Percentiles rank a stretch among this genome's conserved stretches.
Evolutionary conservation across 352 stramenopile genomes (phyloP).

Genomic region (Pythium scleroteichum): DNA sequence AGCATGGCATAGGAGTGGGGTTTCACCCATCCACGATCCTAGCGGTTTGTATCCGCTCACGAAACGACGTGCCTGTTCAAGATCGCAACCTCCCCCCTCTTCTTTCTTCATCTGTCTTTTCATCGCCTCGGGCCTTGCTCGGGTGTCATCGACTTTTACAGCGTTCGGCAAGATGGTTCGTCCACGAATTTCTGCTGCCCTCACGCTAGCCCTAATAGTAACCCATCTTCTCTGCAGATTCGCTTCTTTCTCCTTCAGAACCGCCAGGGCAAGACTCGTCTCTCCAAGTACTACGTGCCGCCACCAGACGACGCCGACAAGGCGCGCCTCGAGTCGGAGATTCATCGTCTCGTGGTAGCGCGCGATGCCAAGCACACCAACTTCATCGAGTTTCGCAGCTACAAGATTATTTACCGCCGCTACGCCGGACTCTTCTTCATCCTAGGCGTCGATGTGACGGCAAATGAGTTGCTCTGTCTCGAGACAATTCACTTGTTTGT

Average conservation of each 20-base stretch:
- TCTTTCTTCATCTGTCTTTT: not conserved
- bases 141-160: not conserved
- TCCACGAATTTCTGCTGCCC: too few relatives aligned
- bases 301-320: conserved; percentile 84
- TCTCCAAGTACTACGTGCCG: conserved; percentile 98
- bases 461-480: conserved; percentile 98
- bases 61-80: conserved; percentile 24
- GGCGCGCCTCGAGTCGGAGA: conserved; percentile 86
- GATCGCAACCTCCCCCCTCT: conserved; percentile 19
- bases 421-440: conserved; percentile 99
- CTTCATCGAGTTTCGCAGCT: conserved; percentile 97
- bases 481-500: conserved; percentile 99
- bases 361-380: conserved; percentile 93
- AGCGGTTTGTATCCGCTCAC: not conserved
- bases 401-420: conserved; percentile 99
- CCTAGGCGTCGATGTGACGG: conserved; percentile 93
- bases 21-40: too few relatives aligned
- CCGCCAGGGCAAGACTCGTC: conserved; percentile 97
- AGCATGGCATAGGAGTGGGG: too few relatives aligned
- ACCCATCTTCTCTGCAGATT: conserved; percentile 56
- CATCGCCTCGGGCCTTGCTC: too few relatives aligned
- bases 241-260: conserved; percentile 99
- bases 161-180: not conserved
- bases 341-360: conserved; percentile 88
- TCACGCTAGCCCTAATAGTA: too few relatives aligned